Base-by-base conservation (phyloP, 2,329 filamentous ascomycete genomes). In the Cordyceps cicadae region DNA sequence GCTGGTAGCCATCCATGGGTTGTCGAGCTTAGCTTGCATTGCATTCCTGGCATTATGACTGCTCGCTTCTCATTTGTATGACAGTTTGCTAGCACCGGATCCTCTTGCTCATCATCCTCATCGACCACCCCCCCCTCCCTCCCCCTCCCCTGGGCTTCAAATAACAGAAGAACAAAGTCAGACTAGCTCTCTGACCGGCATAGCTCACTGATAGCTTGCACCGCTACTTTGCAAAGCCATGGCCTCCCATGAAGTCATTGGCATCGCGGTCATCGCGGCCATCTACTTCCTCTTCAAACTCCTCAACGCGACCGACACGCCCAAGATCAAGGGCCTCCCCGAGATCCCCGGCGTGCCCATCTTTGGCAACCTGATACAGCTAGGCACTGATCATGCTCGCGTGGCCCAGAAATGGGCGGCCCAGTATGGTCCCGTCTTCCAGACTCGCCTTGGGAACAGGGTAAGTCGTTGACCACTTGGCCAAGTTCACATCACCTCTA, bases 381-480 rank as follows among this genome's bases (percentile, higher is more conserved):
- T 88, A 7, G 83, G 84, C 3, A 76, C 78, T 2, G 74, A 81
- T 58, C 81, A 87, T 74, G 79, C 85, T 8, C 76, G 77, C 34
- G 75, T 79, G 29, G 76, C 83, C 1, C 77, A 76, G 17, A 75
- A 77, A 68, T 85, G 84, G 81, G 83, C 80, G 3, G 79, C 81
- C 64, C 79, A 82, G 63, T 87, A 83, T 58, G 84, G 84, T 0
- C 81, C 82, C 1, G 85, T 87, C 14, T 88, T 87, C 65, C 86
- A 88, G 66, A 82, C 85, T 3, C 79, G 83, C 54, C 75, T 92
- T 66, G 89, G 88, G 1, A 91, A 88, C 63, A 83, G 77, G 67
- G 85, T 87, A 69, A 63, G 66, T 65, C 7, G 5, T 26, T 3
- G 0, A 29, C 5, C 14, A 26, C 11, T 14, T 21, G 2, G 24